Evolutionary conservation across 768 basidiomycete species (phyloP), one percentile per base, ranked within the genome.

Genomic region (Leucocoprinus sp.): DNA sequence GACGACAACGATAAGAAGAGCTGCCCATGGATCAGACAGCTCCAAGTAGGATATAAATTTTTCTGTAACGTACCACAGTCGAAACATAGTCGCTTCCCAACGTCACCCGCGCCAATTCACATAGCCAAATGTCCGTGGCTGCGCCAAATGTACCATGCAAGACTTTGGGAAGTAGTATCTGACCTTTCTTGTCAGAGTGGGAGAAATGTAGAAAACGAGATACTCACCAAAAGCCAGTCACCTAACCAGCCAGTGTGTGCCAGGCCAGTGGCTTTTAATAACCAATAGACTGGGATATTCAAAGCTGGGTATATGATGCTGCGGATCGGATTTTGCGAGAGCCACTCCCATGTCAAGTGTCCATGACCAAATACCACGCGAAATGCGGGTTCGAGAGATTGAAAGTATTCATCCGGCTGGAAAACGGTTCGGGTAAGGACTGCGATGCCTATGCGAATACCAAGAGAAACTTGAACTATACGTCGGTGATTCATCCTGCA

Each of bases 391-490:
- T 99, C 96, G 35, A 98, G 73, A 5, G 92, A 77, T 59, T 99
- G 96, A 55, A 85, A 97, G 63, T 87, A 95, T 63, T 98, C 96
- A 62, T 99, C 96, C 7, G 96, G 93, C 60, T 97, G 93, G 60
- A 98, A 98, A 66, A 85, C 87, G 3, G 93, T 90, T 43, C 74
- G 72, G 0, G 90, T 93, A 31, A 67, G 64, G 24, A 93, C 58
- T 0, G 89, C 83, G 36, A 88, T 66, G 6, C 65, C 48, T 41
- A 86, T 60, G 37, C 87, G 79, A 52, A 79, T 56, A 17, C 55
- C 43, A 23, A 82, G 45, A n/a, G 75, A 68, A 42, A 34, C 15
- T 15, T 27, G 24, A 8, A 37, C 43, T 8, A 31, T 31, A 14
- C 11, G 4, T 31, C 4, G 31, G 6, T n/a, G n/a, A n/a, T n/a